Base-by-base conservation (phyloP, 2,329 filamentous ascomycete genomes). In the Penicillium oxalicum region DNA sequence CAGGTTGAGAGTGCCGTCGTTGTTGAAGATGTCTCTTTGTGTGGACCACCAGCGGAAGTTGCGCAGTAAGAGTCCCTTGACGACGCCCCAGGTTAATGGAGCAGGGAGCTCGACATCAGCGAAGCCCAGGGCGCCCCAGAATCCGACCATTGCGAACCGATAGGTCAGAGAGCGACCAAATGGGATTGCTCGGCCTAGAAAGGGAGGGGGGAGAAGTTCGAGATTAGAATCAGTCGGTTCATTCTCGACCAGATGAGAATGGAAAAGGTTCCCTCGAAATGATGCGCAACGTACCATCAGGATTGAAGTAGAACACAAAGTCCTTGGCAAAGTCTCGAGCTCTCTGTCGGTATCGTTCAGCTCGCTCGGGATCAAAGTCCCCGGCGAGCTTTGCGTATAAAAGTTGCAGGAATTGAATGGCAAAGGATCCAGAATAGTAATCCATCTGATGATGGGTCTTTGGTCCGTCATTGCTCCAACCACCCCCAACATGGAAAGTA, bases 111-210 rank as follows among this genome's bases (percentile, higher is more conserved):
- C 84, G 44, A 89, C 82, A 55, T 83, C 83, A 4, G 86, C 86
- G 59, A 88, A 89, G 1, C 85, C 87, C 27, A 90, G 70, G 0
- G 86, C 84, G 9, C 85, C 83, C 87, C 87, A 91, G 70, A 91
- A 91, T 0, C 82, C 86, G n/a, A 85, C 83, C 82, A 90, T 90
- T 42, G 86, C 87, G 65, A 89, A 91, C n/a, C 87, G 80, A 65
- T 91, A 91, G 5, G 85, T 87, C 43, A 91, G 78, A 45, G 84
- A 88, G 41, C 87, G 79, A 3, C 87, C 87, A 56, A 89, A 91
- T 0, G 87, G 87, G 44, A 89, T 86, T 1, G 84, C 78, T 25
- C 85, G 77, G 4, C 83, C 74, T 64, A 41, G 36, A 11, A 5
- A 9, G 12, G 18, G 18, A 18, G 18, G 18, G 18, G 18, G 2